Evolutionary conservation across 805 yeast genomes (phyloP).

Genomic region (Yamadazyma insecticola): DNA sequence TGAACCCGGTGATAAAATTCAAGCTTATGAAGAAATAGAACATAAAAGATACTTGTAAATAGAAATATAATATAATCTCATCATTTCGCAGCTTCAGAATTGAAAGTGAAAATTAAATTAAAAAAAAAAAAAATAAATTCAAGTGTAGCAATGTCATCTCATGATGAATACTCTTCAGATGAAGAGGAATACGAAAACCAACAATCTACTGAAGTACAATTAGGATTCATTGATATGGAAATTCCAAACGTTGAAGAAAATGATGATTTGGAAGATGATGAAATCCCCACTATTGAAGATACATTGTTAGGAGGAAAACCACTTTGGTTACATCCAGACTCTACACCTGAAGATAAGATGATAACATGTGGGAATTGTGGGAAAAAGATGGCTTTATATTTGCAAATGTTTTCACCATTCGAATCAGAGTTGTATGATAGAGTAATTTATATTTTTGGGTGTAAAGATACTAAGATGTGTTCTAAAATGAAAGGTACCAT

Average conservation of each 20-base stretch:
- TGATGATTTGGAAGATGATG: no score
- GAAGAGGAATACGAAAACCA: conserved; percentile 29
- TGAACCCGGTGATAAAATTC: conserved; percentile 70
- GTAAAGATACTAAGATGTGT: conserved; percentile 54
- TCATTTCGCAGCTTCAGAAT: background rate
- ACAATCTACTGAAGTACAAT: conserved; percentile 27
- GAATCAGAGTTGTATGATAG: conserved; percentile 73
- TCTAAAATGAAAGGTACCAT: conserved; percentile 65
- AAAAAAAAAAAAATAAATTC: background rate
- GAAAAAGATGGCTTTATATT: conserved; percentile 55
- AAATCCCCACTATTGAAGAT: conserved; percentile 46
- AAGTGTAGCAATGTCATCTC: conserved; percentile 25
- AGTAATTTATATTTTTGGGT: conserved; percentile 73
- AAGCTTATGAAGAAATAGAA: conserved; percentile 62
- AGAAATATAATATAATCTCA: no score
- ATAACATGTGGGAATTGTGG: conserved; percentile 66
- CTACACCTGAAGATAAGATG: conserved; percentile 51
- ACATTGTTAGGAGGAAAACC: conserved; percentile 76
- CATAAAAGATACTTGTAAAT: conserved; percentile 33
- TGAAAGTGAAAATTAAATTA: background rate
- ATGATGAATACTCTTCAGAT: conserved; percentile 50
- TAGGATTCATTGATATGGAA: conserved; percentile 72
- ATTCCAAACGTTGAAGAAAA: conserved; percentile 39
- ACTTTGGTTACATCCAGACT: conserved; percentile 60
- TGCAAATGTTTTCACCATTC: conserved; percentile 80